phyloP scores from a whole-genome alignment of 2,329 filamentous ascomycete species.

The Pyrenophora tritici-repentis region DNA sequence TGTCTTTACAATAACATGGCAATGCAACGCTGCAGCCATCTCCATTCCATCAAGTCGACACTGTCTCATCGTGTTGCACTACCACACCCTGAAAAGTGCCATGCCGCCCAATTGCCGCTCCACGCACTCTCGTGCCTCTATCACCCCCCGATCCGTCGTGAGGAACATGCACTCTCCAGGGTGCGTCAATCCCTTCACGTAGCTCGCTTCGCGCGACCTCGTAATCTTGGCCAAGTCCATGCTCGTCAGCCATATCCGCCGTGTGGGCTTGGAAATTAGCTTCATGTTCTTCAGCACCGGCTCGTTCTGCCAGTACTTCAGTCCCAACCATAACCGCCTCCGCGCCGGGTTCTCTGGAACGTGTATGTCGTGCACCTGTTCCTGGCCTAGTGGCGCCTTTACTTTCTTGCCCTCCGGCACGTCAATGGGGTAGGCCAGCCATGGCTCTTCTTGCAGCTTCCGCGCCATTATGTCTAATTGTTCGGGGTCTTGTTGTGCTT shows the following conservation, averaged over 20 bases:
- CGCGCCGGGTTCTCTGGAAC: slow-evolving; percentile 67
- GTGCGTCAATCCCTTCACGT: slow-evolving; percentile 72
- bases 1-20: slow-evolving; percentile 9
- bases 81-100: slow-evolving; percentile 70
- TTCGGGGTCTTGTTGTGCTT: slow-evolving; percentile 36
- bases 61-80: slow-evolving; percentile 7
- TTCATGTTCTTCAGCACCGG: slow-evolving; percentile 73
- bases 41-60: neutral
- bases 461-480: slow-evolving; percentile 36
- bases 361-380: slow-evolving; percentile 29
- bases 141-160: slow-evolving; percentile 73
- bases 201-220: slow-evolving; percentile 68
- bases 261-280: slow-evolving; percentile 74
- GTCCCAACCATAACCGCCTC: slow-evolving; percentile 80
- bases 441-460: slow-evolving; percentile 50
- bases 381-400: slow-evolving; percentile 23
- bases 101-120: slow-evolving; percentile 80
- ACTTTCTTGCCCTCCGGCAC: slow-evolving; percentile 3
- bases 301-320: slow-evolving; percentile 86
- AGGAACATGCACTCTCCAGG: slow-evolving; percentile 85
- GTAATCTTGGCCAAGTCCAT: slow-evolving; percentile 67
- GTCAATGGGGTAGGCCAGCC: slow-evolving; percentile 36
- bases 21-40: neutral
- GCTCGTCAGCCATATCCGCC: slow-evolving; percentile 69
- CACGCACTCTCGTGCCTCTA: slow-evolving; percentile 83